Evolutionary conservation across 352 stramenopile species (phyloP).

Genomic region (Globisporangium yorkense): DNA sequence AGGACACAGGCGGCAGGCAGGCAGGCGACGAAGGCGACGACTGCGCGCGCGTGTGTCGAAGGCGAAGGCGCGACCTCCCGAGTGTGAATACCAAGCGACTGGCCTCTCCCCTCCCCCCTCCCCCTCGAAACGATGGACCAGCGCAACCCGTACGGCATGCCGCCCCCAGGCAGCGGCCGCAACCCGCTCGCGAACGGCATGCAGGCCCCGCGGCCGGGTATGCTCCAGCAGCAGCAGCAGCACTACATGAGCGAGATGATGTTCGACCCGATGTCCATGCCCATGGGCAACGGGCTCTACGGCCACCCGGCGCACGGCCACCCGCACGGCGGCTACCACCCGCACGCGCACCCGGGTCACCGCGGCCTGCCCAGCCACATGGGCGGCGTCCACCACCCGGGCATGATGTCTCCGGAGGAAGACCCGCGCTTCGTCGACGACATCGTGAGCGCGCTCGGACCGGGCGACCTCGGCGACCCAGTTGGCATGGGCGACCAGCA

Average conservation of each 20-base stretch:
- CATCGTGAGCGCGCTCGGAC: constrained; percentile 53
- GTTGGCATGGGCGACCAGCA: constrained; percentile 42
- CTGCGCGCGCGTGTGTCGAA: background rate
- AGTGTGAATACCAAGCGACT: background rate
- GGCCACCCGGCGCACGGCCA: constrained; percentile 33
- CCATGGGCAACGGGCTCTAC: constrained; percentile 57
- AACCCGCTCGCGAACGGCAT: constrained; percentile 34
- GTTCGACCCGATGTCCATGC: constrained; percentile 58
- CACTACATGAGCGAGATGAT: constrained; percentile 79
- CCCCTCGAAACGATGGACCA: constrained; percentile 41
- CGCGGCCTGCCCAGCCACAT: constrained; percentile 19
- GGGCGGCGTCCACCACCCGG: constrained; percentile 34
- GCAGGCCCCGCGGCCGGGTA: constrained; percentile 26
- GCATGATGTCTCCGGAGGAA: constrained; percentile 52
- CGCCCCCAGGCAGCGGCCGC: constrained; percentile 24
- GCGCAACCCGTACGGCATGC: constrained; percentile 57
- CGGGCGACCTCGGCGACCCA: constrained; percentile 33
- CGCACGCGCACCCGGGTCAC: constrained; percentile 20
- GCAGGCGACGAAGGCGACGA: background rate
- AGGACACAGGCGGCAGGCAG: background rate
- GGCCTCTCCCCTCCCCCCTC: background rate
- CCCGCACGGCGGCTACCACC: constrained; percentile 13
- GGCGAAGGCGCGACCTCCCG: no score
- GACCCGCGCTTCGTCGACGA: constrained; percentile 70
- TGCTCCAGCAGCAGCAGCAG: constrained; percentile 51